Evolutionary conservation across 129 eudicot genomes (phyloP).

Genomic region (Apium graveolens): DNA sequence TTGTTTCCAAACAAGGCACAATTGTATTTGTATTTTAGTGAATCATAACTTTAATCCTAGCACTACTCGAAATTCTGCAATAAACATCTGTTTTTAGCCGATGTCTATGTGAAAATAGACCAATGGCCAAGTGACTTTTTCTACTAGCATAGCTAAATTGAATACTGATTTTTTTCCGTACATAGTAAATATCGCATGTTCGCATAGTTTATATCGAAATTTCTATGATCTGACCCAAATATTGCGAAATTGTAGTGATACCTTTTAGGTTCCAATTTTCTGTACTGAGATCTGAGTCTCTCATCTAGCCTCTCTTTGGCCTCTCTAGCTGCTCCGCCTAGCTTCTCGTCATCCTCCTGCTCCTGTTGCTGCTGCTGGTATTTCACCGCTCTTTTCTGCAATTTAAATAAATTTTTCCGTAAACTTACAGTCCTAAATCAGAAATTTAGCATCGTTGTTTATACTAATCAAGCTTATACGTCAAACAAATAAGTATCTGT

Average conservation of each 20-base stretch:
- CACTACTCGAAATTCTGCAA: too few species aligned
- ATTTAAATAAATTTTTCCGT: not conserved
- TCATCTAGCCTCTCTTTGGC: slow-evolving; percentile 69
- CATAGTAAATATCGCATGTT: too few species aligned
- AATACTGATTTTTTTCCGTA: too few species aligned
- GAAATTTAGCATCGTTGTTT: not conserved
- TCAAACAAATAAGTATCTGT: too few species aligned
- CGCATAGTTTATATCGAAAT: not conserved
- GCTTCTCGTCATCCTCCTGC: slow-evolving; percentile 51
- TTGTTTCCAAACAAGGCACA: too few species aligned
- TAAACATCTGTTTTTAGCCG: too few species aligned
- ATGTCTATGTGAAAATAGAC: too few species aligned
- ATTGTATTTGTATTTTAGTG: too few species aligned
- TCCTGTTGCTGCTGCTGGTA: slow-evolving; percentile 1
- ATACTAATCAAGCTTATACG: too few species aligned
- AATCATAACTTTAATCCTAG: too few species aligned
- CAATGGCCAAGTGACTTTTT: too few species aligned
- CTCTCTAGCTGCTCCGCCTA: slow-evolving; percentile 57
- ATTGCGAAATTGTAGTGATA: not conserved
- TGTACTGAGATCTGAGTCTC: slow-evolving; percentile 39
- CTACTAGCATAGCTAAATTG: too few species aligned
- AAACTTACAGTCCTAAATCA: not conserved
- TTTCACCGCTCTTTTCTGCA: slow-evolving; percentile 31
- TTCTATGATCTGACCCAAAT: not conserved
- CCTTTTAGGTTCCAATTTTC: slow-evolving; percentile 45